Conservation (phyloP, 1,284 basidiomycete species). For the Agaricales sp. region DNA sequence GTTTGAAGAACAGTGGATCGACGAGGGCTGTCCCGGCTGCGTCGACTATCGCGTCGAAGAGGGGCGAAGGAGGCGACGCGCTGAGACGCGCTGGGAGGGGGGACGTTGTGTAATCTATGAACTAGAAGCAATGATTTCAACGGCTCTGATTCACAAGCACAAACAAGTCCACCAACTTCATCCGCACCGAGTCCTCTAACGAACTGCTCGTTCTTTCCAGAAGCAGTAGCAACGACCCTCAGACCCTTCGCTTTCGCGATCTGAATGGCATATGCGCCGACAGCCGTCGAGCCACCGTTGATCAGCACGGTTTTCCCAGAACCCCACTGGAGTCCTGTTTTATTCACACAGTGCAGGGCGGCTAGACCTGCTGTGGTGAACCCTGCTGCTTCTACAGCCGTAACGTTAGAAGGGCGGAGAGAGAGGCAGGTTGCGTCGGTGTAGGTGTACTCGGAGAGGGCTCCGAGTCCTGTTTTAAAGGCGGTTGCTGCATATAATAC, state of each 20-base stretch:
- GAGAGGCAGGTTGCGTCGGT: conserved; percentile 31
- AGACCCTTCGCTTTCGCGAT: conserved; percentile 49
- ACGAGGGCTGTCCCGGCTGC: conserved; percentile 14
- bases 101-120: conserved; percentile 49
- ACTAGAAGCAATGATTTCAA: conserved; percentile 18
- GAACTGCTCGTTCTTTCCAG: conserved; percentile 34
- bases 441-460: conserved; percentile 41
- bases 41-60: conserved; percentile 35
- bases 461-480: conserved; percentile 36
- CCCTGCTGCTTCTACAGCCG: conserved; percentile 44
- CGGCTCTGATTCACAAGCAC: not conserved
- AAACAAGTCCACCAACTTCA: conserved; percentile 20
- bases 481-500: conserved; percentile 19
- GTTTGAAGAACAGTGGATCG: conserved; percentile 24
- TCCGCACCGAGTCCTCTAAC: conserved; percentile 30
- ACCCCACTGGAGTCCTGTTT: conserved; percentile 26
- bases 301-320: conserved; percentile 41
- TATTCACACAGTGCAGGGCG: conserved; percentile 38
- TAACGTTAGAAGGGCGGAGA: conserved; percentile 34
- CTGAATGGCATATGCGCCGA: conserved; percentile 56
- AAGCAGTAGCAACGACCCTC: conserved; percentile 46
- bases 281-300: conserved; percentile 55
- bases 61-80: conserved; percentile 23
- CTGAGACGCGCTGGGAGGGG: conserved; percentile 32
- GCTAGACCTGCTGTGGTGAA: conserved; percentile 46